A percentile compares a stretch with the other conserved stretches of the same genome.
These are phyloP conservation scores for Endocarpon pusillum DNA, from an alignment of 495 filamentous ascomycete genomes.

Conservation along the genomic window DNA sequence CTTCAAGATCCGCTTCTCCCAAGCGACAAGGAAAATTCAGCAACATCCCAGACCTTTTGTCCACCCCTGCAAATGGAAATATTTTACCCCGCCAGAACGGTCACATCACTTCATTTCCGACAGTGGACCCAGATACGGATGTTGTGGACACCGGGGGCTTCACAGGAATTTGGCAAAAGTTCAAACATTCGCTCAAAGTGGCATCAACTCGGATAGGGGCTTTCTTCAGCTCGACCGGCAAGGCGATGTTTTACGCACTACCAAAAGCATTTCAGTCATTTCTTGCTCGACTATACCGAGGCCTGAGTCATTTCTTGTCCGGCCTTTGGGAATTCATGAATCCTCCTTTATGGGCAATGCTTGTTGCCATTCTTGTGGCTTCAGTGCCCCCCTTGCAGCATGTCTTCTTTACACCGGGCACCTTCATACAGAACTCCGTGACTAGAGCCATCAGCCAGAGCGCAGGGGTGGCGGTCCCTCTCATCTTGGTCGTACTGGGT, in stretches of 20 bases:
- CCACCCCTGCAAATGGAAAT: conserved; percentile 17
- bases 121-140: neutral
- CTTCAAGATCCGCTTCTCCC: conserved; percentile 4
- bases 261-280: conserved; percentile 39
- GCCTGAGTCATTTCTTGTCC: conserved; percentile 32
- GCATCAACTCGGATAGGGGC: too few relatives aligned
- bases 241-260: conserved; percentile 26
- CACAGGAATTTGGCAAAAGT: conserved; percentile 8
- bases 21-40: conserved; percentile 7
- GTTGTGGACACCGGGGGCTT: conserved; percentile 1
- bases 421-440: conserved; percentile 83
- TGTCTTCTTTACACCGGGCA: conserved; percentile 76
- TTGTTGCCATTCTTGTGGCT: conserved; percentile 71
- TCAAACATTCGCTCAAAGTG: conserved; percentile 10
- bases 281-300: conserved; percentile 26
- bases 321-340: conserved; percentile 93
- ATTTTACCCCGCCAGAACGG: conserved; percentile 7
- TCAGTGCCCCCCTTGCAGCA: conserved; percentile 71
- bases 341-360: conserved; percentile 94
- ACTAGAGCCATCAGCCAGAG: conserved; percentile 73
- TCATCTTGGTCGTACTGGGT: conserved; percentile 92
- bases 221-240: conserved; percentile 12
- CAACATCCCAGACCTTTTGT: conserved; percentile 7
- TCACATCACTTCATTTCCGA: conserved; percentile 15
- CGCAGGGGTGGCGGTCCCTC: conserved; percentile 79